Evolutionary conservation across 139 green algal species (phyloP).

Genomic region (Pycnococcus provasolii): DNA sequence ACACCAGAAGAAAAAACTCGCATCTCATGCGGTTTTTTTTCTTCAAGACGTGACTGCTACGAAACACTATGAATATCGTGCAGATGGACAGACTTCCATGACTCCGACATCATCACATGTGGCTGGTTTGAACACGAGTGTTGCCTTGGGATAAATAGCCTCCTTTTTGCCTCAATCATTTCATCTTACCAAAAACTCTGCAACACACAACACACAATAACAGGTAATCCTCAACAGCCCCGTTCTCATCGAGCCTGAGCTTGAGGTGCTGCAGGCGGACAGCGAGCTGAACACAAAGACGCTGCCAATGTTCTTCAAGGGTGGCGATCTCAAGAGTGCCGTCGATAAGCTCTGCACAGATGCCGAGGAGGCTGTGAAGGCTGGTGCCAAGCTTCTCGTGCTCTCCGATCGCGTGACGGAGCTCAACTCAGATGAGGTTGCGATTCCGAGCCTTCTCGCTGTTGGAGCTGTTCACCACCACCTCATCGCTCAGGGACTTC

Average conservation of each 20-base stretch:
- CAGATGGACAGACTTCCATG: too few species aligned
- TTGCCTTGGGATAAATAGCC: too few species aligned
- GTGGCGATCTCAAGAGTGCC: conserved; percentile 23
- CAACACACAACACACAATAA: not conserved
- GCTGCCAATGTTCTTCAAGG: conserved; percentile 38
- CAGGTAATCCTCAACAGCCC: conserved; percentile 71
- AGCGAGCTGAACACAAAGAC: conserved; percentile 16
- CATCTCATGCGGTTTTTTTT: too few species aligned
- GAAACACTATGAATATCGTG: too few species aligned
- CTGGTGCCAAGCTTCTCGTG: conserved; percentile 54
- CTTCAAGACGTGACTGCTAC: too few species aligned
- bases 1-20: too few species aligned
- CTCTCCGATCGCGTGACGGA: conserved; percentile 22
- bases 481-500: conserved; percentile 65
- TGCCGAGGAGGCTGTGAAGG: conserved; percentile 69
- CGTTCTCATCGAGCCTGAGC: conserved; percentile 82
- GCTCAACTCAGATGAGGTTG: conserved; percentile 12
- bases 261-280: conserved; percentile 40
- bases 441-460: conserved; percentile 82
- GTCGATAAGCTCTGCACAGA: conserved; percentile 56
- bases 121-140: too few species aligned
- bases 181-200: too few species aligned
- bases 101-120: too few species aligned
- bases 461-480: conserved; percentile 94
- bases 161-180: too few species aligned